These are phyloP conservation scores for Lophiostoma macrostomum DNA, from an alignment of 495 filamentous ascomycete species.

Conservation along the genomic window DNA sequence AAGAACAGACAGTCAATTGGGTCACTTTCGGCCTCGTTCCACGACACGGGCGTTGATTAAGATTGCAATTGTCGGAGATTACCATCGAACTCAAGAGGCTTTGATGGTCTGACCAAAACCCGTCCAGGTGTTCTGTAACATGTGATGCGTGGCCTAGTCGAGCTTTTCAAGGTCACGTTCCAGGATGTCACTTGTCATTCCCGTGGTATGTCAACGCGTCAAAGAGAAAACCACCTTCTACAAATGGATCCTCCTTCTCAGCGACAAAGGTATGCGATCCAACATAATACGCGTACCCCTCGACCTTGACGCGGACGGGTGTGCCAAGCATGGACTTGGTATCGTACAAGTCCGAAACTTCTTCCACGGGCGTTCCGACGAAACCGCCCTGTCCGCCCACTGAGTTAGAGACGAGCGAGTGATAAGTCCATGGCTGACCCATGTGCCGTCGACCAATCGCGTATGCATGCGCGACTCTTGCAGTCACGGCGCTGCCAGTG, in stretches of 20 bases:
- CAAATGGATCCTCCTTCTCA: constrained; percentile 14
- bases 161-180: no score
- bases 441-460: constrained; percentile 8
- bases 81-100: no score
- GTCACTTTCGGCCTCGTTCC: no score
- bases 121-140: no score
- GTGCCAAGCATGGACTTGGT: not conserved
- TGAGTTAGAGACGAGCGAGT: constrained; percentile 13
- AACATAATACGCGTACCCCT: constrained; percentile 20
- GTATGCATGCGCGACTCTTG: constrained; percentile 18
- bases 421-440: constrained; percentile 15
- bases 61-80: no score
- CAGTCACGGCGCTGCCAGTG: constrained; percentile 24
- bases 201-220: no score
- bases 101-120: no score
- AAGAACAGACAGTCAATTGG: no score
- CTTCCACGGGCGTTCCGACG: constrained; percentile 5
- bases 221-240: not conserved
- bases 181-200: no score
- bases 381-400: constrained; percentile 15
- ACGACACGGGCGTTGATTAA: no score
- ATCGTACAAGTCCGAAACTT: not conserved
- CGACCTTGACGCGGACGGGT: constrained; percentile 4
- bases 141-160: no score
- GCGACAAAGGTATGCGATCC: constrained; percentile 16